Base-by-base conservation (phyloP, 78 protist species). In the Dictyostelium firmibasis region DNA sequence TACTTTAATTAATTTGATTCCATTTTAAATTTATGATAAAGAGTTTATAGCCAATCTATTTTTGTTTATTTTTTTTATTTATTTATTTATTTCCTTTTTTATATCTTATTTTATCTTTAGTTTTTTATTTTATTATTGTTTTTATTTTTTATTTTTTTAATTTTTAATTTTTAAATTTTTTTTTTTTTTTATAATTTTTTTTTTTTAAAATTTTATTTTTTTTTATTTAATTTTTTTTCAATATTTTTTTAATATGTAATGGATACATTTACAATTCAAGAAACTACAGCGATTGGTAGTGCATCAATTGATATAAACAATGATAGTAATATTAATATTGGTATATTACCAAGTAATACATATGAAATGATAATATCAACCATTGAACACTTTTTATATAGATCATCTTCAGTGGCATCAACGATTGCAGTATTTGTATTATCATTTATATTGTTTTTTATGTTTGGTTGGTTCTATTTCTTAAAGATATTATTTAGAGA, bases 391-490 rank as follows among this genome's bases (percentile, higher is more conserved):
- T 67, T 67, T 29, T 27, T 67, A 67, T 11, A n/a, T 67, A 67
- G 35, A 67, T 67, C 75, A 67, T 67, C 75, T 11, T 67, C 75
- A 27, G 75, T 67, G 3, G 36, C 38, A 29, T 47, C 62, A 20
- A 47, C 69, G 0, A 81, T 81, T 47, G 41, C 81, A 25, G 86
- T 92, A 8, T 84, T 92, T 33, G 75, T 76, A 31, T 23, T 43
- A 16, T 93, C 96, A 29, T 81, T 81, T 74, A 62, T 84, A 27
- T 77, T 36, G 10, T 85, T 93, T 43, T 93, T 93, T 75, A 27
- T 77, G 38, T 93, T 93, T 75, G 96, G 93, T 67, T 93, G 96
- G 96, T 72, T 93, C n/a, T 93, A 86, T 75, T 93, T 93, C 41
- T 9, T 78, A 33, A 86, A 85, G 83, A 93, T 86, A 57, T 62